Percentiles rank a stretch among this genome's conserved stretches.
These are phyloP conservation scores for Strigomonas culicis DNA, from an alignment of 208 protist species.

Conservation along the genomic window DNA sequence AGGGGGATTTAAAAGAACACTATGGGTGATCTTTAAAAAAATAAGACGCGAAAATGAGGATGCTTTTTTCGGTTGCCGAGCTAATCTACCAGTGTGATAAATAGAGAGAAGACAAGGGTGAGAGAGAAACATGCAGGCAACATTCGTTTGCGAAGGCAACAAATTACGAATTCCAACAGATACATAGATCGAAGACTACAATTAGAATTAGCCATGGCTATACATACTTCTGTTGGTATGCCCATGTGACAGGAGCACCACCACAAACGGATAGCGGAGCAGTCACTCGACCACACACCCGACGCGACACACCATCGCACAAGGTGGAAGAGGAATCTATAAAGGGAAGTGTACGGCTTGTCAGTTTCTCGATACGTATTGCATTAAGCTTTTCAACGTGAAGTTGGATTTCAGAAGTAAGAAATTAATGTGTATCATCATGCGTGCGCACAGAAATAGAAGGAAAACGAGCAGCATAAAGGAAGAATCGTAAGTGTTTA, in stretches of 20 bases:
- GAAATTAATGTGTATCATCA: conserved; percentile 12
- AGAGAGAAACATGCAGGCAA: not conserved
- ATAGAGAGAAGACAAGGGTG: conserved; percentile 5
- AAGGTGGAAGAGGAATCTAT: not conserved
- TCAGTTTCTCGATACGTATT: conserved; percentile 38
- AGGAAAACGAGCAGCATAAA: not conserved
- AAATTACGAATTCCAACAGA: too few relatives aligned
- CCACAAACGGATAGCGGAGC: too few relatives aligned
- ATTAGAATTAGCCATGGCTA: too few relatives aligned
- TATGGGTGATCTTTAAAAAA: too few relatives aligned
- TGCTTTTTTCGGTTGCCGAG: too few relatives aligned
- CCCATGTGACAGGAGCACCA: too few relatives aligned
- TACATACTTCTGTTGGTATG: too few relatives aligned
- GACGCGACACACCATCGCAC: not conserved
- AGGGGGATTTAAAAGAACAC: too few relatives aligned
- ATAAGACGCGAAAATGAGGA: too few relatives aligned
- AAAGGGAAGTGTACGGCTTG: not conserved
- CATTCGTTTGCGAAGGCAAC: too few relatives aligned
- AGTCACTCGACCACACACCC: conserved; percentile 1
- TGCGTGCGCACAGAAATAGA: not conserved
- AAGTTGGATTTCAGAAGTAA: conserved; percentile 11
- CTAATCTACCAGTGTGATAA: too few relatives aligned
- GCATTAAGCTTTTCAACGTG: conserved; percentile 17
- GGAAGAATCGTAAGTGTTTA: not conserved
- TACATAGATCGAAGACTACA: too few relatives aligned